Evolutionary conservation across 805 yeast species (phyloP), one percentile per base, ranked within the genome.

Genomic region (Diddensiella transvaalensis): DNA sequence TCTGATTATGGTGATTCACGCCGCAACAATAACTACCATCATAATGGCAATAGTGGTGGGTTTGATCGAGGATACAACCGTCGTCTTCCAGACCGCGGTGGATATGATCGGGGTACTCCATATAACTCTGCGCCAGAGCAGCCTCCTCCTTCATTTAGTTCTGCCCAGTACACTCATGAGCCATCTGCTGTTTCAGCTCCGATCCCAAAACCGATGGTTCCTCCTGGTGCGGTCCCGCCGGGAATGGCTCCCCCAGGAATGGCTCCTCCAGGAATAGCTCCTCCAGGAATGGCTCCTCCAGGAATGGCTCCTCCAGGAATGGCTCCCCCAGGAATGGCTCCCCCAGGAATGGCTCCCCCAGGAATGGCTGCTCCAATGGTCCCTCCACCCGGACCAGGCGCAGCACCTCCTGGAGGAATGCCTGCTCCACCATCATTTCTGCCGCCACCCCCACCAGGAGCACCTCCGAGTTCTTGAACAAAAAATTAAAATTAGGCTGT

Each of bases 181-280:
- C n/a, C n/a, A n/a, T n/a, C n/a, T n/a, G n/a, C n/a, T n/a, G n/a
- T n/a, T n/a, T n/a, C n/a, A n/a, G n/a, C n/a, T n/a, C n/a, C n/a
- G n/a, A n/a, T n/a, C n/a, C n/a, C n/a, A n/a, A n/a, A n/a, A n/a
- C n/a, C n/a, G n/a, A n/a, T n/a, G n/a, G n/a, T n/a, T n/a, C 66
- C 70, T 15, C 62, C 67, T 18, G 60, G 58, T 11, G 40, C 60
- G 5, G 44, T 54, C 22, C 61, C 63, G 24, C 60, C 66, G 10
- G 60, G 55, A 52, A 45, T 29, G 21, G 40, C 38, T 38, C 63
- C 68, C 15, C 66, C 68, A 13, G 36, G 47, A 30, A 48, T 51
- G 22, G 44, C 57, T 18, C 47, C 47, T 15, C 50, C 54, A n/a
- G 41, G 52, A 3, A 11, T 35, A n/a, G 42, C 55, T 22, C 56